A percentile compares a stretch with the other conserved stretches of the same genome.
These are phyloP conservation scores for Ichthyophthirius multifiliis DNA, from an alignment of 169 alveolate species.

Conservation along the genomic window DNA sequence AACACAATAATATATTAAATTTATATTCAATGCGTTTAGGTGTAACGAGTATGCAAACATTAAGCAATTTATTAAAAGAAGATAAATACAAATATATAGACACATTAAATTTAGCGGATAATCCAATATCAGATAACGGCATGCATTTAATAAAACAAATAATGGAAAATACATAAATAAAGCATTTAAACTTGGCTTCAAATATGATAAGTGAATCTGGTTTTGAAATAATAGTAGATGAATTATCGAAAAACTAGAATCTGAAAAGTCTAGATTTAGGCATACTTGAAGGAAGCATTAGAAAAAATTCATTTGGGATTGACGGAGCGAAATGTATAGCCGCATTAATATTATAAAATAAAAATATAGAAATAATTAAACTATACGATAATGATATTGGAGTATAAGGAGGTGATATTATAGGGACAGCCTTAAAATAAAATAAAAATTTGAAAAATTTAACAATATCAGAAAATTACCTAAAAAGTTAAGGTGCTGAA, in stretches of 20 bases:
- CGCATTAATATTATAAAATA: constrained; percentile 69
- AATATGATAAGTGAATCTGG: constrained; percentile 86
- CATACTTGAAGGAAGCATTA: constrained; percentile 75
- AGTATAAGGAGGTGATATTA: constrained; percentile 82
- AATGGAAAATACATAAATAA: constrained; percentile 52
- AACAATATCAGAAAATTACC: constrained; percentile 79
- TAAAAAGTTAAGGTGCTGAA: constrained; percentile 81
- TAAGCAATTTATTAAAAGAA: constrained; percentile 57
- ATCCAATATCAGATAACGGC: constrained; percentile 79
- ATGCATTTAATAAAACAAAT: constrained; percentile 80
- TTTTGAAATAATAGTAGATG: constrained; percentile 72
- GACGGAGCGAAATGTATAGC: constrained; percentile 82
- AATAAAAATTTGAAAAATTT: constrained; percentile 63
- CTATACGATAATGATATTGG: constrained; percentile 82
- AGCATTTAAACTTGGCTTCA: constrained; percentile 67
- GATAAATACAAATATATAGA: constrained; percentile 29
- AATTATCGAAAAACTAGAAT: constrained; percentile 51
- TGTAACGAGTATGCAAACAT: constrained; percentile 73
- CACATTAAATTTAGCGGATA: constrained; percentile 74
- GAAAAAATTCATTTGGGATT: constrained; percentile 77
- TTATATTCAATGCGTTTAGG: constrained; percentile 71
- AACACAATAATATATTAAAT: constrained; percentile 55
- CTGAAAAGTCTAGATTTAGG: constrained; percentile 77
- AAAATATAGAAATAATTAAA: constrained; percentile 59
- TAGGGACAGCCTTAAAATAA: constrained; percentile 78